A percentile compares a stretch with the other conserved stretches of the same genome.
phyloP scores from a whole-genome alignment of 495 filamentous ascomycete genomes.

The Elasticomyces elasticus region DNA sequence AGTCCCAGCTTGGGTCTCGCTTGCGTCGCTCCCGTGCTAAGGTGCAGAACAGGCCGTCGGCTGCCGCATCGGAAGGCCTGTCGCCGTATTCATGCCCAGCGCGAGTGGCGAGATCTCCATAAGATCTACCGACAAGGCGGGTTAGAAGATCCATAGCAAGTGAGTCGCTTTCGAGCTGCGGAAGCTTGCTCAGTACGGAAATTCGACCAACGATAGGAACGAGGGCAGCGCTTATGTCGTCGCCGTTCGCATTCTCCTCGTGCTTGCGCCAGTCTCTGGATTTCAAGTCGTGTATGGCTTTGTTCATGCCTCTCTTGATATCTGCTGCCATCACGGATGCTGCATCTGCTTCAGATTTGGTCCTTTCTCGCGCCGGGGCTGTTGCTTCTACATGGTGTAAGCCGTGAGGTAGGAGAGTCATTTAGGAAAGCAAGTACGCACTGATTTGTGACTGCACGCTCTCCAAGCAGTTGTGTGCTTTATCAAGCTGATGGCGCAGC shows the following conservation, averaged over 20 bases:
- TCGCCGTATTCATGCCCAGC: not conserved
- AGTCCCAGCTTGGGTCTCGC: not conserved
- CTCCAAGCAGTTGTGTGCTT: too few species aligned
- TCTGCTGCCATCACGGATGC: not conserved
- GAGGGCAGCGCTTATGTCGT: not conserved
- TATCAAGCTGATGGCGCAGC: too few species aligned
- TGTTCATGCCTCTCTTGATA: not conserved
- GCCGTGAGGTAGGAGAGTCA: too few species aligned
- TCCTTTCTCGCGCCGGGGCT: too few species aligned
- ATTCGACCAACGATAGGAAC: not conserved
- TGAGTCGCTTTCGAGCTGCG: not conserved
- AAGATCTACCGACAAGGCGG: not conserved
- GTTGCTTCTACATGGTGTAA: too few species aligned
- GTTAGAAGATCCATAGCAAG: not conserved
- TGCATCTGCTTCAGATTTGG: too few species aligned
- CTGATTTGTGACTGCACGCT: too few species aligned
- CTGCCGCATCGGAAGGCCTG: not conserved
- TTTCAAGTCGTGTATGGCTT: not conserved
- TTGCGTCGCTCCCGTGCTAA: not conserved
- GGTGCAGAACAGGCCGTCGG: not conserved
- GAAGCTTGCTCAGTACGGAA: not conserved
- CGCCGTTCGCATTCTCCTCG: not conserved
- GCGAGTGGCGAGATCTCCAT: not conserved
- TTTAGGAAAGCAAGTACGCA: too few species aligned
- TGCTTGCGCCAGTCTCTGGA: not conserved